phyloP scores from a whole-genome alignment of 2,329 filamentous ascomycete genomes.

The Pseudogymnoascus sp. region DNA sequence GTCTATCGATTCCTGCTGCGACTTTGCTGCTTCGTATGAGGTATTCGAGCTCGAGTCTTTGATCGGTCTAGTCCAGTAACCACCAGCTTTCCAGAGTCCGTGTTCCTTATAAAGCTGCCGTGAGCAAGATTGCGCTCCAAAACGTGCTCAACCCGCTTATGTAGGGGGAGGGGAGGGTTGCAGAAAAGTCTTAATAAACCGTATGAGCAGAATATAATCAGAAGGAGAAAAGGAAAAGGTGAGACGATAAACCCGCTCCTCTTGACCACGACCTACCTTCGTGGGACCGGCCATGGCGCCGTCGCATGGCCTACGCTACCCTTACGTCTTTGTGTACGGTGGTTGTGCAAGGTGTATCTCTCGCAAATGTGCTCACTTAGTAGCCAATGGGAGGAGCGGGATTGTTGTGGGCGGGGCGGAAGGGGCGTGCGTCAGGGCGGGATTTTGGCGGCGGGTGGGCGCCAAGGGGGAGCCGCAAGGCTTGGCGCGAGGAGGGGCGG shows the following conservation, averaged over 20 bases:
- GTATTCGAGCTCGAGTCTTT: background rate
- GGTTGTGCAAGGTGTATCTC: background rate
- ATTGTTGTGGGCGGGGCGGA: background rate
- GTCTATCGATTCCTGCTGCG: background rate
- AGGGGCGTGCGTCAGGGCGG: background rate
- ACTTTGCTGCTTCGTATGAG: background rate
- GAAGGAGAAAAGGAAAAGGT: background rate
- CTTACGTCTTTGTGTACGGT: background rate
- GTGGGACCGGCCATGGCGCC: background rate
- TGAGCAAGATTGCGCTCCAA: conserved; percentile 7
- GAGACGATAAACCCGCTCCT: background rate
- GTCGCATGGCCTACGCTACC: background rate
- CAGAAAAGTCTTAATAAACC: background rate
- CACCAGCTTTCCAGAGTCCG: background rate
- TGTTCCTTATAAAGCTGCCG: background rate
- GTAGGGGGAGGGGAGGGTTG: background rate
- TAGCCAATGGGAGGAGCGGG: background rate
- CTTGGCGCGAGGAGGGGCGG: background rate
- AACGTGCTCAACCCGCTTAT: conserved; percentile 4
- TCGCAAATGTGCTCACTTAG: conserved; percentile 11
- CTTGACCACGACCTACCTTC: background rate
- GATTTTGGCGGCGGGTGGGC: background rate
- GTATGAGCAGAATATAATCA: background rate
- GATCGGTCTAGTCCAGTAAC: background rate
- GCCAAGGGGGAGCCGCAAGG: background rate